Percentiles rank a stretch among this genome's conserved stretches.
Conservation (phyloP, 164 flowering plant genomes). For the Stephania cephalantha region DNA sequence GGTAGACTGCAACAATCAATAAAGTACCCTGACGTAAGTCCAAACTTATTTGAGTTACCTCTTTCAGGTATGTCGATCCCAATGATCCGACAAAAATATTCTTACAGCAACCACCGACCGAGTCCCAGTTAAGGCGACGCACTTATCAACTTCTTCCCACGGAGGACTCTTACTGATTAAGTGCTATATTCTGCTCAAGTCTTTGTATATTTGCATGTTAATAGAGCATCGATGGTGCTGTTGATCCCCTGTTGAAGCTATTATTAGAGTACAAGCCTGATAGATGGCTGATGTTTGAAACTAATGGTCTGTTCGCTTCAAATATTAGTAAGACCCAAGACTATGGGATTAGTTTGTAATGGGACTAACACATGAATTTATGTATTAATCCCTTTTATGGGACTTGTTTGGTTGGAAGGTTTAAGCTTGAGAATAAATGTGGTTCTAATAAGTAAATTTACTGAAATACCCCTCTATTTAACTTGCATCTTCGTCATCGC, state of each 20-base stretch:
- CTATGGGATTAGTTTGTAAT: too few relatives aligned
- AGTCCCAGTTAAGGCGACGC: slow-evolving; percentile 81
- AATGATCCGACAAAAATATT: slow-evolving; percentile 90
- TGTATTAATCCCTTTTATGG: too few relatives aligned
- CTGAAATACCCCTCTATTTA: too few relatives aligned
- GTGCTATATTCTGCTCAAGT: neutral
- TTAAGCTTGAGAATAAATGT: too few relatives aligned
- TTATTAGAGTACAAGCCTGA: neutral
- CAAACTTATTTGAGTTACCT: neutral
- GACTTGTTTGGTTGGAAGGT: too few relatives aligned
- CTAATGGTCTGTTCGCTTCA: too few relatives aligned
- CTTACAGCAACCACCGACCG: slow-evolving; percentile 76
- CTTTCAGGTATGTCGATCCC: slow-evolving; percentile 88
- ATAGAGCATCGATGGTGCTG: neutral
- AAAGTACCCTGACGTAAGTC: neutral
- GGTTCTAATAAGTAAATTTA: too few relatives aligned
- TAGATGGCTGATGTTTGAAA: neutral
- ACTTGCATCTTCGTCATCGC: too few relatives aligned
- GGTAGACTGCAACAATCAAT: neutral
- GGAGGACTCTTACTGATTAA: slow-evolving; percentile 21
- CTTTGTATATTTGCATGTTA: neutral
- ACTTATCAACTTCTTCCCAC: slow-evolving; percentile 52
- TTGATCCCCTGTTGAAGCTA: neutral
- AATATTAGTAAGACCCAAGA: too few relatives aligned
- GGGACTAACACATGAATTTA: too few relatives aligned